Conservation (phyloP, 352 stramenopile genomes). For the Pythium brachiatum region DNA sequence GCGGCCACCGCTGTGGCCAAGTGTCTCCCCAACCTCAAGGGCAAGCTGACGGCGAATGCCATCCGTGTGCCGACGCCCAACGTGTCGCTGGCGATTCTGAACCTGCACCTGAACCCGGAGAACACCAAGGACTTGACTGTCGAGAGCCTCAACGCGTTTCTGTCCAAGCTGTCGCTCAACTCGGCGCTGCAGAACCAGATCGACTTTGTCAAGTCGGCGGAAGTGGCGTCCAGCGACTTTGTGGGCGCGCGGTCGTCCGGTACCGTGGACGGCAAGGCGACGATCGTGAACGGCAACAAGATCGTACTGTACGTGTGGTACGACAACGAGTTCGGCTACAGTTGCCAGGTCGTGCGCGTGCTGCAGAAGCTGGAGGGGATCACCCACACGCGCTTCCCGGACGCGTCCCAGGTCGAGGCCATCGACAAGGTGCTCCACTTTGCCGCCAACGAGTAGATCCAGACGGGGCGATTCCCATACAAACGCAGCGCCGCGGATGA, state of each 20-base stretch:
- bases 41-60: slow-evolving; percentile 98
- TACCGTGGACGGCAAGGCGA: slow-evolving; percentile 82
- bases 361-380: slow-evolving; percentile 81
- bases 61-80: slow-evolving; percentile 98
- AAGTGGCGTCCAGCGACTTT: slow-evolving; percentile 84
- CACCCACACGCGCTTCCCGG: slow-evolving; percentile 68
- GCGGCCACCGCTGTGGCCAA: slow-evolving; percentile 81
- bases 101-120: slow-evolving; percentile 87
- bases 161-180: slow-evolving; percentile 79
- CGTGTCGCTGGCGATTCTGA: slow-evolving; percentile 98
- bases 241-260: slow-evolving; percentile 70
- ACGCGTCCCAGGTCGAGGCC: slow-evolving; percentile 57
- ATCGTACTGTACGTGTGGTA: slow-evolving; percentile 89
- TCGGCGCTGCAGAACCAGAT: slow-evolving; percentile 87
- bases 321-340: slow-evolving; percentile 92
- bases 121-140: slow-evolving; percentile 59
- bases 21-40: slow-evolving; percentile 91
- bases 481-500: not conserved
- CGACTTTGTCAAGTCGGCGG: slow-evolving; percentile 82
- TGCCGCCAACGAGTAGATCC: slow-evolving; percentile 15
- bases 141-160: slow-evolving; percentile 72
- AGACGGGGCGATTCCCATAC: not conserved
- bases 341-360: slow-evolving; percentile 80
- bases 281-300: slow-evolving; percentile 83
- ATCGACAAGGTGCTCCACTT: slow-evolving; percentile 70